A percentile compares a stretch with the other conserved stretches of the same genome.
Conservation (phyloP, 2,329 filamentous ascomycete genomes). For the Xylaria sp. region DNA sequence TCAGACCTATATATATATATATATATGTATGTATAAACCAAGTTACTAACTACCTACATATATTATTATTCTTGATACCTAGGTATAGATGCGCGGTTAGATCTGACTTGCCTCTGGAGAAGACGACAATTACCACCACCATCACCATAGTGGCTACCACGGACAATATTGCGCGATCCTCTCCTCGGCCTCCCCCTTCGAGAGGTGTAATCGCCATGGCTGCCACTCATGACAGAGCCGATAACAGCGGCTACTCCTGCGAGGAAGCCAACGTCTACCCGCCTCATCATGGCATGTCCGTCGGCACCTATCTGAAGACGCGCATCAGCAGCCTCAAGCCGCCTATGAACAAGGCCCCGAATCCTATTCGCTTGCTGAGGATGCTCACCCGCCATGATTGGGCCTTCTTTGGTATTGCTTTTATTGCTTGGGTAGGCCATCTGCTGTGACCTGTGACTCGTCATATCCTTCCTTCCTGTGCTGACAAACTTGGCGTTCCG, state of each 20-base stretch:
- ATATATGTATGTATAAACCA: not conserved
- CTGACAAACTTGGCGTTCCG: conserved; percentile 19
- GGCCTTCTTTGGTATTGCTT: conserved; percentile 66
- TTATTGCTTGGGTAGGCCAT: conserved; percentile 63
- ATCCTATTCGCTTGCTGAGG: conserved; percentile 61
- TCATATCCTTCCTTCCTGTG: not conserved
- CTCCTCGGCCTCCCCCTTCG: not conserved
- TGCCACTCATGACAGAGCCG: conserved; percentile 1
- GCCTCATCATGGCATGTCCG: conserved; percentile 63
- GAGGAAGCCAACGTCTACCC: conserved; percentile 49
- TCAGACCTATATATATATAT: not conserved
- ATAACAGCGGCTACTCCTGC: conserved; percentile 18
- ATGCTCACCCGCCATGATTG: conserved; percentile 64
- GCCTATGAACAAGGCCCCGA: conserved; percentile 64
- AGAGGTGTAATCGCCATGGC: conserved; percentile 27
- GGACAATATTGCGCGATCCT: not conserved
- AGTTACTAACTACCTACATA: not conserved
- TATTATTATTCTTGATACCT: not conserved
- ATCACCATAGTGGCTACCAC: not conserved
- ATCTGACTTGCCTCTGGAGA: not conserved
- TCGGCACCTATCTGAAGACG: conserved; percentile 59
- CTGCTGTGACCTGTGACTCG: not conserved
- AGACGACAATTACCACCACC: not conserved
- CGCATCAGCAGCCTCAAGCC: conserved; percentile 68
- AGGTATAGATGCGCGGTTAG: not conserved